These are phyloP conservation scores for Coriaria nepalensis DNA, from an alignment of 306 rosid species.

Conservation along the genomic window DNA sequence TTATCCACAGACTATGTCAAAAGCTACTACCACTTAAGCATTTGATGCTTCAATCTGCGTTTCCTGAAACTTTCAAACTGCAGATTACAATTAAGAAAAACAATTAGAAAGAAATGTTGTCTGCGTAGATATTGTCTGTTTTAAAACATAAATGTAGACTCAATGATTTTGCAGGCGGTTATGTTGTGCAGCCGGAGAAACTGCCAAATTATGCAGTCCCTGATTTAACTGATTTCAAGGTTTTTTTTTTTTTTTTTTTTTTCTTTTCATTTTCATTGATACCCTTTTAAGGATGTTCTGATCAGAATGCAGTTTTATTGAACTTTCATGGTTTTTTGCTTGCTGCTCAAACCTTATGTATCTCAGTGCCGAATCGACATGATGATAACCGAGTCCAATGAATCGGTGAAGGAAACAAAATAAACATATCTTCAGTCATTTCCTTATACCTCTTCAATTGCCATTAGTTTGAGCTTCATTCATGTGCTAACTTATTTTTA, in stretches of 20 bases:
- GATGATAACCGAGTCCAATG: conserved; percentile 7
- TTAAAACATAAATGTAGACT: too few relatives aligned
- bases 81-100: too few relatives aligned
- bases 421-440: conserved; percentile 5
- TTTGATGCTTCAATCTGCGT: too few relatives aligned
- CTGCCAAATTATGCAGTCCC: conserved; percentile 29
- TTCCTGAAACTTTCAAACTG: too few relatives aligned
- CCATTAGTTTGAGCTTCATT: background rate
- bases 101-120: too few relatives aligned
- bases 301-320: too few relatives aligned
- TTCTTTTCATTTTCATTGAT: background rate
- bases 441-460: background rate
- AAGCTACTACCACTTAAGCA: too few relatives aligned
- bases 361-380: conserved; percentile 26
- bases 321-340: background rate
- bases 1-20: too few relatives aligned
- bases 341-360: conserved; percentile 29
- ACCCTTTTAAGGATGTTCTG: too few relatives aligned
- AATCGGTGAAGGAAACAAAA: conserved; percentile 1
- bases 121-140: too few relatives aligned
- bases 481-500: background rate
- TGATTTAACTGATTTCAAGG: conserved; percentile 29
- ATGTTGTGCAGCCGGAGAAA: conserved; percentile 24
- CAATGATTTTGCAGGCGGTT: conserved; percentile 19
- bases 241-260: background rate